phyloP scores from a whole-genome alignment of 495 filamentous ascomycete species.

The Aspergillus wentii region DNA sequence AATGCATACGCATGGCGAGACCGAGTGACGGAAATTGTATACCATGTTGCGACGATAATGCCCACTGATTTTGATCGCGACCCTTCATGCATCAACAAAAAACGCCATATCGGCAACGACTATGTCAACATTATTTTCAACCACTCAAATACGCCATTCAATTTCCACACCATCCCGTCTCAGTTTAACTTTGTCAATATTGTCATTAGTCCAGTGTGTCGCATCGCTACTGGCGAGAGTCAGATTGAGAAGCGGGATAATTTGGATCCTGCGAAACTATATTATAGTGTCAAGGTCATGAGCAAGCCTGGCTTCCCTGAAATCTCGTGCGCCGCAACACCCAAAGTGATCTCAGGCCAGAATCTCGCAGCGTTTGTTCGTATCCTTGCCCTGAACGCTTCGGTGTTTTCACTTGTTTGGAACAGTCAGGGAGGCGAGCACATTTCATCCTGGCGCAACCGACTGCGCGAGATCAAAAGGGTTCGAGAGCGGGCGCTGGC shows the following conservation, averaged over 20 bases:
- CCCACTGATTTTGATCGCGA: slow-evolving; percentile 76
- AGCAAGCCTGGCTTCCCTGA: slow-evolving; percentile 80
- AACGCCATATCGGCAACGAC: slow-evolving; percentile 95
- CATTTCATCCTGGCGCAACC: slow-evolving; percentile 82
- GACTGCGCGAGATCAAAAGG: slow-evolving; percentile 76
- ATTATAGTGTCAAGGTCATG: slow-evolving; percentile 81
- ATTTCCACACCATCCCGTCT: slow-evolving; percentile 86
- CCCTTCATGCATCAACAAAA: slow-evolving; percentile 74
- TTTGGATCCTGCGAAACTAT: slow-evolving; percentile 44
- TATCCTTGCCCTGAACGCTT: slow-evolving; percentile 87
- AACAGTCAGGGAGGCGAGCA: slow-evolving; percentile 77
- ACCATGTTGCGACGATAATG: slow-evolving; percentile 96
- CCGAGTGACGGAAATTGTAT: slow-evolving; percentile 89
- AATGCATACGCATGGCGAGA: slow-evolving; percentile 91
- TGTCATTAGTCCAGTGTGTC: slow-evolving; percentile 81
- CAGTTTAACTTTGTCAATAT: slow-evolving; percentile 97
- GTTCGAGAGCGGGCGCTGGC: slow-evolving; percentile 58
- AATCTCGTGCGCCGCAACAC: slow-evolving; percentile 80
- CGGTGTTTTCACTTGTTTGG: slow-evolving; percentile 89
- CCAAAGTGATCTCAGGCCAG: slow-evolving; percentile 77
- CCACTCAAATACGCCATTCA: slow-evolving; percentile 80
- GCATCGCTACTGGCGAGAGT: slow-evolving; percentile 30
- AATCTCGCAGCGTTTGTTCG: slow-evolving; percentile 83
- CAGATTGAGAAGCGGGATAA: slow-evolving; percentile 14
- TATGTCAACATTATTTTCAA: slow-evolving; percentile 98